phyloP scores from a whole-genome alignment of 2,329 filamentous ascomycete genomes.

The Cercospora sojina region DNA sequence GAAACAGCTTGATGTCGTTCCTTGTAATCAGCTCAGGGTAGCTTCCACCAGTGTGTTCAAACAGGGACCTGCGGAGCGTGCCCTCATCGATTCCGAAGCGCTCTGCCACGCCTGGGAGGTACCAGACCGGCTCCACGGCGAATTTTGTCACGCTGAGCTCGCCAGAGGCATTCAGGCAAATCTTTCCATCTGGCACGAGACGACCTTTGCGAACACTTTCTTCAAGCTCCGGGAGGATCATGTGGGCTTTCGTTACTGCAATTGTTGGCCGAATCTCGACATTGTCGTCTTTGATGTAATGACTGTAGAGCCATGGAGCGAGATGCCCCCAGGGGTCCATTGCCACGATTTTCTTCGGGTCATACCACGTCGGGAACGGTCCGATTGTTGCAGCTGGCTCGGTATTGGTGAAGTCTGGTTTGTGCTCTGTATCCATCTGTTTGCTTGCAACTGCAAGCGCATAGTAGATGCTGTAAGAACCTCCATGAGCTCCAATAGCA shows the following conservation, averaged over 20 bases:
- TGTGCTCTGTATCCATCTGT: slow-evolving; percentile 80
- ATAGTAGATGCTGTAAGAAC: slow-evolving; percentile 95
- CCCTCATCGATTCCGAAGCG: slow-evolving; percentile 95
- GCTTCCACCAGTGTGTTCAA: slow-evolving; percentile 92
- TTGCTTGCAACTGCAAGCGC: slow-evolving; percentile 89
- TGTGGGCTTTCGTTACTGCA: slow-evolving; percentile 86
- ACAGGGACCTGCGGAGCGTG: slow-evolving; percentile 78
- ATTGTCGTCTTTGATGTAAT: slow-evolving; percentile 73
- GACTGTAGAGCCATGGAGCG: slow-evolving; percentile 77
- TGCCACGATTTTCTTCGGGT: slow-evolving; percentile 90
- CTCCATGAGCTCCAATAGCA: slow-evolving; percentile 72
- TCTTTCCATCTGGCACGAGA: slow-evolving; percentile 77
- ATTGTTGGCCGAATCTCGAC: slow-evolving; percentile 70
- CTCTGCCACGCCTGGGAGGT: slow-evolving; percentile 67
- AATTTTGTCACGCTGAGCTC: slow-evolving; percentile 95
- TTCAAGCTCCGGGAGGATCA: slow-evolving; percentile 94
- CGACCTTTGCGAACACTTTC: slow-evolving; percentile 79
- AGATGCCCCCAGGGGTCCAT: slow-evolving; percentile 96
- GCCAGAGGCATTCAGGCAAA: slow-evolving; percentile 80
- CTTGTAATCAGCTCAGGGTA: slow-evolving; percentile 96
- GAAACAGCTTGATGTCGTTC: slow-evolving; percentile 89
- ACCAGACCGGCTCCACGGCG: slow-evolving; percentile 83
- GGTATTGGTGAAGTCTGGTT: slow-evolving; percentile 76
- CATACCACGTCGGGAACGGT: slow-evolving; percentile 84
- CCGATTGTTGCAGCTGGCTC: slow-evolving; percentile 89